Conservation (phyloP, 2,329 filamentous ascomycete genomes). For the Beauveria sp. region DNA sequence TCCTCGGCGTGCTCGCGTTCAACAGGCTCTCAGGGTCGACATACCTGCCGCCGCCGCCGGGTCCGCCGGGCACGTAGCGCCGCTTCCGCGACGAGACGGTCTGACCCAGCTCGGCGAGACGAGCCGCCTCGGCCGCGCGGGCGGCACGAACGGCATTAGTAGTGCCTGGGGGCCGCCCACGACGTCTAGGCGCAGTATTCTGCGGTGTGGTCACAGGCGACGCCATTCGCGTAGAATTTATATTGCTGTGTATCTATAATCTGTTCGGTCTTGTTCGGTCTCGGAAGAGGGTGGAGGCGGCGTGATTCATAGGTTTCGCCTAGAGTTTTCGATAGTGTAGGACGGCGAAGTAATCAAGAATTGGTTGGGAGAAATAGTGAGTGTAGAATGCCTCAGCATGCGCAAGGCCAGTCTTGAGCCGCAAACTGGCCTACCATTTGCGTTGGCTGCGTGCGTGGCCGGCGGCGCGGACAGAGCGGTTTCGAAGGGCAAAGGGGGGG, state of each 20-base stretch:
- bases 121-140: constrained; percentile 29
- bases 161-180: constrained; percentile 38
- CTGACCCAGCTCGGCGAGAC: constrained; percentile 37
- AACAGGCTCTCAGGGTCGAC: constrained; percentile 55
- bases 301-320: not conserved
- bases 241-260: not conserved
- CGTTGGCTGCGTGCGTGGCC: not conserved
- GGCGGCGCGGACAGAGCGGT: not conserved
- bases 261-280: not conserved
- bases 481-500: constrained; percentile 1
- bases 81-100: constrained; percentile 59
- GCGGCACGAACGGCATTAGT: constrained; percentile 35
- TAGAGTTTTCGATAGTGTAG: not conserved
- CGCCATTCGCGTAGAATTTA: constrained; percentile 7
- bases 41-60: constrained; percentile 78
- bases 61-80: constrained; percentile 78
- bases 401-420: not conserved
- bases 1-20: constrained; percentile 47
- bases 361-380: not conserved
- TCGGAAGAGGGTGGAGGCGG: not conserved
- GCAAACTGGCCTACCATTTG: not conserved
- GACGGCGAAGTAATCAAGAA: no score
- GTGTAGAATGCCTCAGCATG: not conserved
- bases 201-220: constrained; percentile 32
- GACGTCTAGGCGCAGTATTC: constrained; percentile 33